A percentile compares a stretch with the other conserved stretches of the same genome.
Evolutionary conservation across 306 rosid species (phyloP).

Genomic region (Betula pendula): DNA sequence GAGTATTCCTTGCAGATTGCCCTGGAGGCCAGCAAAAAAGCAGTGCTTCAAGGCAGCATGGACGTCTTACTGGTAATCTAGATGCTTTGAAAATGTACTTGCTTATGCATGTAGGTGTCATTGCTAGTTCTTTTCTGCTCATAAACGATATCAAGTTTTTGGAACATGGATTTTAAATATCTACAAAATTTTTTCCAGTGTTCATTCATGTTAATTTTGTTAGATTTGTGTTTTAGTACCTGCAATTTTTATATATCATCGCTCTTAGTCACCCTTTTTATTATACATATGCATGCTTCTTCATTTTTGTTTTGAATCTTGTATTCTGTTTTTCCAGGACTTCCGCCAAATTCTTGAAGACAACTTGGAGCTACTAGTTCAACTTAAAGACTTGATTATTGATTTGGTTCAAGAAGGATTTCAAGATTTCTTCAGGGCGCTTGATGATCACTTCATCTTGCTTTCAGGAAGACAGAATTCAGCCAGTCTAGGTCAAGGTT

Average conservation of each 20-base stretch:
- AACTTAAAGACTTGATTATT: conserved; percentile 55
- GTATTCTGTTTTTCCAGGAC: conserved; percentile 49
- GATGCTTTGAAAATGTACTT: conserved; percentile 25
- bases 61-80: conserved; percentile 63
- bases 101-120: background rate
- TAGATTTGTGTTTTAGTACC: background rate
- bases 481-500: conserved; percentile 52
- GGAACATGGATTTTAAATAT: background rate
- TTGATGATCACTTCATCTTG: conserved; percentile 64
- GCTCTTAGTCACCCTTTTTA: conserved; percentile 7
- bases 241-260: background rate
- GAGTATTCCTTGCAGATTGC: conserved; percentile 63
- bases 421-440: conserved; percentile 75
- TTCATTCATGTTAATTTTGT: background rate
- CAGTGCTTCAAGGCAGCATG: conserved; percentile 81
- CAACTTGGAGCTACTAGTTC: conserved; percentile 54
- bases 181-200: background rate
- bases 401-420: conserved; percentile 96
- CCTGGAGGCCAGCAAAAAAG: conserved; percentile 72
- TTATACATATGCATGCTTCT: conserved; percentile 21
- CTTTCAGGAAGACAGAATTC: conserved; percentile 65
- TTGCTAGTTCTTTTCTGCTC: background rate
- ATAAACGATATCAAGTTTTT: background rate
- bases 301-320: conserved; percentile 25
- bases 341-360: conserved; percentile 75